A percentile compares a stretch with the other conserved stretches of the same genome.
These are phyloP conservation scores for Plasmodium fragile DNA, from an alignment of 169 alveolate species.

Conservation along the genomic window DNA sequence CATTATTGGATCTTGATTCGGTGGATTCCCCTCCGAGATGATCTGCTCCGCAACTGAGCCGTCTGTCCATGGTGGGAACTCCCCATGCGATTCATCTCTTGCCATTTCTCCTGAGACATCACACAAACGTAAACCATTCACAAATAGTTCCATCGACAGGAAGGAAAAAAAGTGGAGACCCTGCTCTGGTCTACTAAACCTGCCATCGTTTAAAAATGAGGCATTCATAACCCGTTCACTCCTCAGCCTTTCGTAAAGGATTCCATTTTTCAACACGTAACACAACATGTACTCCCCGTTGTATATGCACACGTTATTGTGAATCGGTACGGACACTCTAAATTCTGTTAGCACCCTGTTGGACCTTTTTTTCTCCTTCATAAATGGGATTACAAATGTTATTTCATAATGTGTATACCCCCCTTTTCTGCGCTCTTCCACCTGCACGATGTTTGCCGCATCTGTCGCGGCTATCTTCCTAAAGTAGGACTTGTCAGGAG, in stretches of 20 bases:
- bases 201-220: not conserved
- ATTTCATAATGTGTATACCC: conserved; percentile 8
- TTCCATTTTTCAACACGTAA: conserved; percentile 27
- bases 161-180: conserved; percentile 42
- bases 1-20: not conserved
- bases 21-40: not conserved
- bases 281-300: conserved; percentile 28
- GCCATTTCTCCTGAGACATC: not conserved
- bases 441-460: not conserved
- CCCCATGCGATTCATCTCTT: not conserved
- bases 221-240: conserved; percentile 1
- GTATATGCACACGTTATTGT: conserved; percentile 16
- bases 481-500: conserved; percentile 7
- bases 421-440: conserved; percentile 2
- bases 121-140: not conserved
- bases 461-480: not conserved
- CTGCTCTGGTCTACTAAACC: not conserved
- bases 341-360: conserved; percentile 9
- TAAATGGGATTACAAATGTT: conserved; percentile 1
- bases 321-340: conserved; percentile 17
- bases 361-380: conserved; percentile 4
- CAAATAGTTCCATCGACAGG: conserved; percentile 8
- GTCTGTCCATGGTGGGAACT: not conserved
- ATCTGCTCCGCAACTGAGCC: not conserved
- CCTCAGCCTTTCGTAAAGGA: conserved; percentile 45